Evolutionary conservation across 306 rosid species (phyloP).

Genomic region (Mimosa bimucronata): DNA sequence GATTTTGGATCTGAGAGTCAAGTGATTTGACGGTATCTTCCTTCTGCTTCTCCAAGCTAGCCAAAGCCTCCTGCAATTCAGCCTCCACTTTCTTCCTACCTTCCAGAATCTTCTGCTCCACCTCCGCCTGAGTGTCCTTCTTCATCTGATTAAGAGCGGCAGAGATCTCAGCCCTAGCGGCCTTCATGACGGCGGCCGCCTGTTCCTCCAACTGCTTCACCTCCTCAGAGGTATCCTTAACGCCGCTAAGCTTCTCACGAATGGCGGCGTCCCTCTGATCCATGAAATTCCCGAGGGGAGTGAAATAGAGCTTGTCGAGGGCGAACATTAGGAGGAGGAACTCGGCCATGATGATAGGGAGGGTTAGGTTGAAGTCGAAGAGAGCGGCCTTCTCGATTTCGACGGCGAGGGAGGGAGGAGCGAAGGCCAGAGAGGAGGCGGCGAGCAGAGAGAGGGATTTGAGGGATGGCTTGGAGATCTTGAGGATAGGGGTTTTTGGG

Average conservation of each 20-base stretch:
- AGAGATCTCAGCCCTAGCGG: slow-evolving; percentile 87
- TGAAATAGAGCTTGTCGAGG: slow-evolving; percentile 77
- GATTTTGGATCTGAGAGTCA: slow-evolving; percentile 75
- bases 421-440: slow-evolving; percentile 53
- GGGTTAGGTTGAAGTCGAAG: slow-evolving; percentile 88
- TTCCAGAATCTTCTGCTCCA: slow-evolving; percentile 77
- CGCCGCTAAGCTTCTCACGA: slow-evolving; percentile 79
- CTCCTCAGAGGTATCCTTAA: slow-evolving; percentile 76
- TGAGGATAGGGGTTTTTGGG: slow-evolving; percentile 47
- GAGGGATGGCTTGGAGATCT: slow-evolving; percentile 49
- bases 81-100: slow-evolving; percentile 85
- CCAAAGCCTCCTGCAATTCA: slow-evolving; percentile 82
- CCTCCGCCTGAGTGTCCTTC: slow-evolving; percentile 87
- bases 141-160: slow-evolving; percentile 90
- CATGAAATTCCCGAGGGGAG: slow-evolving; percentile 88
- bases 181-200: slow-evolving; percentile 68
- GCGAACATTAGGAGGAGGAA: slow-evolving; percentile 84
- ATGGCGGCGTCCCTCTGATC: slow-evolving; percentile 78
- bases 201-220: slow-evolving; percentile 89
- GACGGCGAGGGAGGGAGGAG: slow-evolving; percentile 67
- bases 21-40: slow-evolving; percentile 77
- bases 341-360: slow-evolving; percentile 74
- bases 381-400: slow-evolving; percentile 87
- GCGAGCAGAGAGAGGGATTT: slow-evolving; percentile 65
- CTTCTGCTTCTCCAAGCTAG: slow-evolving; percentile 73